These are phyloP conservation scores for Trichocomaceae sp. DNA, from an alignment of 2,329 filamentous ascomycete species.

Conservation along the genomic window DNA sequence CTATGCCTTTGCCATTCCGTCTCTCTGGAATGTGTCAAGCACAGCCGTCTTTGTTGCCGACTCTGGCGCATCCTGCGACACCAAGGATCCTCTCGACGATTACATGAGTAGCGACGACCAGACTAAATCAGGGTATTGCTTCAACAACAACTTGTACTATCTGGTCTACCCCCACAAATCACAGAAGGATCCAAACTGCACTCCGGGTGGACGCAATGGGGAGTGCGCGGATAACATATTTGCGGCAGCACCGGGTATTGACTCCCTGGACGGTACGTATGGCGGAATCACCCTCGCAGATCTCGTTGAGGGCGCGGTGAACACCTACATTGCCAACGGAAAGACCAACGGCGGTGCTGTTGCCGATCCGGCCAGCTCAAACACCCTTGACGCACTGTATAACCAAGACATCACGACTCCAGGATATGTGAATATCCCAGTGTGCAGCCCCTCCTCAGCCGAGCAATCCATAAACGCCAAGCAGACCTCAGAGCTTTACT, in stretches of 20 bases:
- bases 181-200: background rate
- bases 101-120: constrained; percentile 8
- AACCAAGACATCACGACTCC: constrained; percentile 11
- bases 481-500: constrained; percentile 16
- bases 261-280: constrained; percentile 3
- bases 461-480: background rate
- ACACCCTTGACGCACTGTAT: constrained; percentile 5
- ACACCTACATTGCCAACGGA: constrained; percentile 4
- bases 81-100: background rate
- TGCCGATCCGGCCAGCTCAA: background rate
- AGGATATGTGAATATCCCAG: constrained; percentile 5
- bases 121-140: constrained; percentile 5
- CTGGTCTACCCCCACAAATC: background rate
- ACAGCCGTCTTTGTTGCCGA: constrained; percentile 7
- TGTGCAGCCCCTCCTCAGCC: constrained; percentile 9
- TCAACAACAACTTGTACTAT: constrained; percentile 9
- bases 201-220: background rate
- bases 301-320: constrained; percentile 7
- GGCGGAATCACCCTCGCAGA: constrained; percentile 10
- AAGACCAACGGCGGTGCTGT: constrained; percentile 4
- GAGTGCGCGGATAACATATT: constrained; percentile 1
- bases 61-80: constrained; percentile 4
- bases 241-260: constrained; percentile 7
- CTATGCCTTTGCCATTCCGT: constrained; percentile 10
- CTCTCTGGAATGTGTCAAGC: constrained; percentile 6